Base-by-base conservation (phyloP, 306 rosid species). In the Glycyrrhiza uralensis region DNA sequence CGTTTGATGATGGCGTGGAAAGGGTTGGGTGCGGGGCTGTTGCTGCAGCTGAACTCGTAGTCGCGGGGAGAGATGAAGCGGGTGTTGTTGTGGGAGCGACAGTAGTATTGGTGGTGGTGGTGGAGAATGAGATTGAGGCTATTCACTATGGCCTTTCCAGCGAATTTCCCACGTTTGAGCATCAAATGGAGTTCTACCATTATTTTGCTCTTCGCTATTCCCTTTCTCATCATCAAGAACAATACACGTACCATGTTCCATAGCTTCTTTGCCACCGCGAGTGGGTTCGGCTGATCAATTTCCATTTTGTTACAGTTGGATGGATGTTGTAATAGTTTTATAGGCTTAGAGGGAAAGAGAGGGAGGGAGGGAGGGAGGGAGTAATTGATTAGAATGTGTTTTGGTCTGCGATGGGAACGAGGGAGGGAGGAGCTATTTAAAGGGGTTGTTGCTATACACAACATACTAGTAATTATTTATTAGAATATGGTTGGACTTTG, bases 31-130 rank as follows among this genome's bases (percentile, higher is more conserved):
- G n/a, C 82, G 10, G 98, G 99, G 80, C 85, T 85, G 78, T 94
- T 91, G 79, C 85, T 94, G 85, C 99, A 94, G 83, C 99, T 94
- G 90, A 94, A 94, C 59, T 94, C 97, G 57, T 89, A 91, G 18
- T 94, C 95, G 0, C 87, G 75, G 0, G 97, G 93, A 4, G 94
- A 78, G 26, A 86, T 24, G 80, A 86, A 89, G 39, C 82, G 56
- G 82, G 74, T 22, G 71, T 87, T 66, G 59, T 82, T 80, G 49
- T 79, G 39, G 22, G 88, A 76, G 44, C 89, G 89, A 84, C 92
- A 79, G 66, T 87, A 12, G 36, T 13, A 29, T 72, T 76, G 15
- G 64, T 86, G 7, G 15, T 45, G 84, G 61, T 82, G 87, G 74
- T 82, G 81, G 24, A 89, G 44, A 15, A 72, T 56, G 68, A 91